Conservation (phyloP, 2,329 filamentous ascomycete genomes). For the Colletotrichum spinosum region DNA sequence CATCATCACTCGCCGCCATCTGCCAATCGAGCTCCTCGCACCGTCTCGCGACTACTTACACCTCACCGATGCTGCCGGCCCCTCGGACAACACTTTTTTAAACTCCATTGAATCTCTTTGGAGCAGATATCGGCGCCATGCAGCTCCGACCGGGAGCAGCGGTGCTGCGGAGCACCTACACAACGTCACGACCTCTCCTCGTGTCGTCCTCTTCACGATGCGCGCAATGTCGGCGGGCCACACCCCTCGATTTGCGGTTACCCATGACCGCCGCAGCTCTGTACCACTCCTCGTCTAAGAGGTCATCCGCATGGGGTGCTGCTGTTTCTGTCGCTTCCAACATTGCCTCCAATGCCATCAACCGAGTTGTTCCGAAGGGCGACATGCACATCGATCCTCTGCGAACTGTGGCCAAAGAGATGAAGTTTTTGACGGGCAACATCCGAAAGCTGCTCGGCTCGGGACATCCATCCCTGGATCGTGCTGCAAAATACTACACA, state of each 20-base stretch:
- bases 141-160: slow-evolving; percentile 66
- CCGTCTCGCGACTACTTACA: slow-evolving; percentile 5
- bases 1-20: slow-evolving; percentile 16
- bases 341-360: slow-evolving; percentile 76
- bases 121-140: slow-evolving; percentile 53
- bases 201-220: slow-evolving; percentile 42
- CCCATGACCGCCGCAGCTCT: slow-evolving; percentile 43
- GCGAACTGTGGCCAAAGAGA: slow-evolving; percentile 91
- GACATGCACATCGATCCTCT: slow-evolving; percentile 87
- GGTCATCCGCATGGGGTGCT: slow-evolving; percentile 78
- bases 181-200: slow-evolving; percentile 36
- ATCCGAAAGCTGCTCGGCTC: slow-evolving; percentile 94
- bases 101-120: slow-evolving; percentile 27
- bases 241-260: slow-evolving; percentile 48
- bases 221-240: slow-evolving; percentile 49
- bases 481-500: slow-evolving; percentile 97
- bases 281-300: slow-evolving; percentile 59
- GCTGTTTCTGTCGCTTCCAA: slow-evolving; percentile 78
- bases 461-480: slow-evolving; percentile 93
- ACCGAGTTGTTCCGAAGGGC: slow-evolving; percentile 67
- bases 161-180: slow-evolving; percentile 56
- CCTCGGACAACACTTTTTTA: slow-evolving; percentile 1
- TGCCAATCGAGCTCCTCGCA: slow-evolving; percentile 29
- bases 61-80: slow-evolving; percentile 11
- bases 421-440: slow-evolving; percentile 95